Evolutionary conservation across 78 protist species (phyloP), one percentile per base, ranked within the genome.

Genomic region (Polysphondylium violaceum): DNA sequence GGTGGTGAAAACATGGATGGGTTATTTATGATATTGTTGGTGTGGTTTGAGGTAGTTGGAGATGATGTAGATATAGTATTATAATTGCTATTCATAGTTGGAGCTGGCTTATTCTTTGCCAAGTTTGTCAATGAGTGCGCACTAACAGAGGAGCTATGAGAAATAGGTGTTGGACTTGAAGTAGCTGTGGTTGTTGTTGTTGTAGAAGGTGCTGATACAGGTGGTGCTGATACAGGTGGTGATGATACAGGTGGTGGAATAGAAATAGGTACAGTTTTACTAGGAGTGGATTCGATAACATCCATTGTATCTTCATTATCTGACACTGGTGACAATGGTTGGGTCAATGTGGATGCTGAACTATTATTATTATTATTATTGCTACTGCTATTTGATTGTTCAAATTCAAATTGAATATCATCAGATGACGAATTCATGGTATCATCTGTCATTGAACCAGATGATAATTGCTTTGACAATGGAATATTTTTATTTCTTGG

Each of bases 41-140:
- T n/a, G n/a, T n/a, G n/a, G 12, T 25, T 21, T 23, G 6, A 59
- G 35, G 8, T 44, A 3, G 87, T 9, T 44, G 67, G 74, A 8
- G 59, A 27, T 41, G 85, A 59, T 40, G 85, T 59, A 21, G 71
- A 61, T 36, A 64, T 41, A 33, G 63, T 67, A 67, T 41, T 40
- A 44, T 36, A 23, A n/a, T n/a, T n/a, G n/a, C n/a, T n/a, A n/a
- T n/a, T n/a, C n/a, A n/a, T n/a, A n/a, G 4, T 74, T 47, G 64
- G 5, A 21, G 65, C 17, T 71, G 5, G 25, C 50, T 29, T 51
- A 25, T 47, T 58, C 6, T 16, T 4, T 9, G 23, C 40, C 11
- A n/a, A n/a, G 14, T 51, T 61, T 61, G 31, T 31, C 31, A 21
- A 33, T 61, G 27, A 33, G n/a, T n/a, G n/a, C n/a, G n/a, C n/a